A percentile compares a stretch with the other conserved stretches of the same genome.
Conservation (phyloP, 176 grass and related monocot species). For the Juncus inflexus region DNA sequence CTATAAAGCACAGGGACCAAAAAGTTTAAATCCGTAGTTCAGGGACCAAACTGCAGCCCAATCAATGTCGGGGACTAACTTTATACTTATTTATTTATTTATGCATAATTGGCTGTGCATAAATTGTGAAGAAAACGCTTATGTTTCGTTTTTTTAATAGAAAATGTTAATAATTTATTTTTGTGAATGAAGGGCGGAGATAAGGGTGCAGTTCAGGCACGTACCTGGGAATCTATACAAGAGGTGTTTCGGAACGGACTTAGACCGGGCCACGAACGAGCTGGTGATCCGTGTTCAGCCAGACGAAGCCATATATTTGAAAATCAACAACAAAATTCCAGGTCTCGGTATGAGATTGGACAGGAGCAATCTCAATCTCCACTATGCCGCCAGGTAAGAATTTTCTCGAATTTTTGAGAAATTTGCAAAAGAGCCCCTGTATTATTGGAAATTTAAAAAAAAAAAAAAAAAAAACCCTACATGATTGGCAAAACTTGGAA, state of each 20-base stretch:
- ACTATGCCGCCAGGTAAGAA: slow-evolving; percentile 83
- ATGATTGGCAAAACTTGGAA: too few species aligned
- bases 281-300: slow-evolving; percentile 94
- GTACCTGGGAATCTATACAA: slow-evolving; percentile 93
- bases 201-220: slow-evolving; percentile 94
- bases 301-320: slow-evolving; percentile 87
- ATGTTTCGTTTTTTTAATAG: neutral
- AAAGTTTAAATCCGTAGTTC: too few species aligned
- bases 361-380: slow-evolving; percentile 93
- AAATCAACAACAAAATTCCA: slow-evolving; percentile 97
- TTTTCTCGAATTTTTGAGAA: slow-evolving; percentile 11
- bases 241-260: slow-evolving; percentile 72
- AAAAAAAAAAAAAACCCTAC: too few species aligned
- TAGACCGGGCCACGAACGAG: slow-evolving; percentile 86
- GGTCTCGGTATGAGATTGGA: slow-evolving; percentile 85
- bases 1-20: too few species aligned
- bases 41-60: too few species aligned
- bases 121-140: too few species aligned
- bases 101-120: too few species aligned
- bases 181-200: slow-evolving; percentile 57
- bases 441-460: too few species aligned
- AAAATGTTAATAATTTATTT: neutral
- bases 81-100: too few species aligned
- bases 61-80: too few species aligned
- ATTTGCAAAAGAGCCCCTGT: neutral